A percentile compares a stretch with the other conserved stretches of the same genome.
Evolutionary conservation across 2,329 filamentous ascomycete genomes (phyloP).

Genomic region (Colletotrichum tropicale): DNA sequence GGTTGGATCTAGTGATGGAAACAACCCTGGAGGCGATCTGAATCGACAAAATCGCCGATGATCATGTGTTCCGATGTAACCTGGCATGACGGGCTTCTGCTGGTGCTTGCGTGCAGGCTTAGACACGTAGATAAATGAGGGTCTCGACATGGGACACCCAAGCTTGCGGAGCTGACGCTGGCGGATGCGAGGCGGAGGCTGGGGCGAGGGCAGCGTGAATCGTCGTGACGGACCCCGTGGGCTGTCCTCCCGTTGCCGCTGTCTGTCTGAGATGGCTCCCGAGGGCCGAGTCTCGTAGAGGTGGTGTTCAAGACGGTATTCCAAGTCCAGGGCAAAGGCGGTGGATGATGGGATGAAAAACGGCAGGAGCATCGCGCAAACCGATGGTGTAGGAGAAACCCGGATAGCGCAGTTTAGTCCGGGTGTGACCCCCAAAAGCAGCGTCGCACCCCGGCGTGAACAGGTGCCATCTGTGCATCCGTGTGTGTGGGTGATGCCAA

Average conservation of each 20-base stretch:
- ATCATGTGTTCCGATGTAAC: conserved; percentile 11
- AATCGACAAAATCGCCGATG: conserved; percentile 11
- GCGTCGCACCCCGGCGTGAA: conserved; percentile 2
- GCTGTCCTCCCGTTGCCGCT: not conserved
- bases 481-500: conserved; percentile 1
- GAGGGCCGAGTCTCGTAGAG: not conserved
- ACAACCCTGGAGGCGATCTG: not conserved
- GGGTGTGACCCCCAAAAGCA: conserved; percentile 9
- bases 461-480: conserved; percentile 4
- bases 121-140: not conserved
- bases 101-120: not conserved
- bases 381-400: not conserved
- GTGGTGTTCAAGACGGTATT: not conserved
- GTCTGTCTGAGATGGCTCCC: not conserved
- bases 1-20: not conserved
- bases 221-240: not conserved
- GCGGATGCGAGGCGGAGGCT: not conserved
- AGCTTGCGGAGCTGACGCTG: not conserved
- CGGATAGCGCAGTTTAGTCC: not conserved
- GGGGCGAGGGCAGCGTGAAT: not conserved
- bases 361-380: not conserved
- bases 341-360: not conserved
- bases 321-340: not conserved
- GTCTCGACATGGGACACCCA: conserved; percentile 4
- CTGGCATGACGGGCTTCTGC: conserved; percentile 5